These are phyloP conservation scores for Cladorrhinum sp. DNA, from an alignment of 2,329 filamentous ascomycete species.

Conservation along the genomic window DNA sequence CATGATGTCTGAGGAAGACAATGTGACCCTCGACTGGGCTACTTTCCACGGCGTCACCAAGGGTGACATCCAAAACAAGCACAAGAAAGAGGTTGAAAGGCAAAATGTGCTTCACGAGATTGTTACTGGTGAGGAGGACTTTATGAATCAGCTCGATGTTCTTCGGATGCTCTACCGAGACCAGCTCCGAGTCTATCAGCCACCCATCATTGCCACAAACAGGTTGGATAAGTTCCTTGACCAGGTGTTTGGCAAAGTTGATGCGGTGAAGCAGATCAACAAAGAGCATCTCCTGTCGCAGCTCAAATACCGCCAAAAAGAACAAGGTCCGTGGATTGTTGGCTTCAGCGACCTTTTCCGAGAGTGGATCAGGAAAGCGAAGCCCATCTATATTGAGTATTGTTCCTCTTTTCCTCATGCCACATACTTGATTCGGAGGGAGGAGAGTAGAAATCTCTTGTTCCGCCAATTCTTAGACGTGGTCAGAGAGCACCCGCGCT, in stretches of 20 bases:
- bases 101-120: slow-evolving; percentile 97
- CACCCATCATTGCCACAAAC: slow-evolving; percentile 76
- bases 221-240: slow-evolving; percentile 75
- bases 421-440: slow-evolving; percentile 76
- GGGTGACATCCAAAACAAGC: slow-evolving; percentile 66
- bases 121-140: slow-evolving; percentile 86
- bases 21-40: slow-evolving; percentile 78
- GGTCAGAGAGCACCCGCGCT: slow-evolving; percentile 72
- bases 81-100: slow-evolving; percentile 84
- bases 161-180: slow-evolving; percentile 83
- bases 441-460: slow-evolving; percentile 77
- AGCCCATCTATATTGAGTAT: slow-evolving; percentile 85
- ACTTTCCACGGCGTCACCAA: slow-evolving; percentile 83
- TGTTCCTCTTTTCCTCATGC: slow-evolving; percentile 83
- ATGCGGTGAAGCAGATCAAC: slow-evolving; percentile 84
- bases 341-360: slow-evolving; percentile 97
- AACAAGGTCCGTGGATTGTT: slow-evolving; percentile 90
- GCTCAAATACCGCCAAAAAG: slow-evolving; percentile 93
- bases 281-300: slow-evolving; percentile 90
- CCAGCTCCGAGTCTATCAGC: slow-evolving; percentile 67
- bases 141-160: slow-evolving; percentile 85
- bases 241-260: slow-evolving; percentile 87
- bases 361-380: slow-evolving; percentile 97
- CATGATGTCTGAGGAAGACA: slow-evolving; percentile 63
- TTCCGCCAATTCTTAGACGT: slow-evolving; percentile 85